Base-by-base conservation (phyloP, 2,329 filamentous ascomycete genomes). In the Epichloe aotearoae region DNA sequence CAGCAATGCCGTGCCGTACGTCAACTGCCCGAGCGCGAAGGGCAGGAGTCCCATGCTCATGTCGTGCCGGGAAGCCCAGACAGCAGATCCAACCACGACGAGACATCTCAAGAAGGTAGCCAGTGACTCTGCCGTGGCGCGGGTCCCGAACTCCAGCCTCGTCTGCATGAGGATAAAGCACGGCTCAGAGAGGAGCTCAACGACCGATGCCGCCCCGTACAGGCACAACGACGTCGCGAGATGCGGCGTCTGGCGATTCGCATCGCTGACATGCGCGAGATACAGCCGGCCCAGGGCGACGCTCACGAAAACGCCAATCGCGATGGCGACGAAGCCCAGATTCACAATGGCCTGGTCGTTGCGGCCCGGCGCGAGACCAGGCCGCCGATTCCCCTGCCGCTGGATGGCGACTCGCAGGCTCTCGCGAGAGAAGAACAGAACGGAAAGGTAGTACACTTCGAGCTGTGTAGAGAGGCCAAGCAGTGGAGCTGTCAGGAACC, bases 401-500 rank as follows among this genome's bases (percentile, higher is more conserved):
- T 97, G 91, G 37, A 95, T 80, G 26, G 91, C 89, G n/a, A 95
- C 84, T 15, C 93, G 84, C 46, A 97, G 71, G 60, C 86, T 91
- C 68, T 98, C 93, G 39, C 93, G 79, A 0, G 93, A 86, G 62
- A 98, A 97, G 67, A 95, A 96, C 1, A 98, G 76, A n/a, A 94
- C 83, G 0, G 89, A 88, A 43, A 95, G 84, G 53, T 91, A 90
- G 66, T 90, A 96, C 1, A 97, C 81, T 61, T 98, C 93, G 3
- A 98, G 77, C 65, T 96, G 93, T 0, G 90, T 84, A 2, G 90
- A 85, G 5, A 95, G 75, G 5, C 91, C 93, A 1, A 98, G 77
- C 0, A 94, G 75, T 52, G 84, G 79, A 0, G 93, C 90, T 1
- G 89, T 95, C 43, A 97, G 73, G 64, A 86, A 91, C 37, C 91